phyloP scores from a whole-genome alignment of 805 yeast species.

The Candida maesae region DNA sequence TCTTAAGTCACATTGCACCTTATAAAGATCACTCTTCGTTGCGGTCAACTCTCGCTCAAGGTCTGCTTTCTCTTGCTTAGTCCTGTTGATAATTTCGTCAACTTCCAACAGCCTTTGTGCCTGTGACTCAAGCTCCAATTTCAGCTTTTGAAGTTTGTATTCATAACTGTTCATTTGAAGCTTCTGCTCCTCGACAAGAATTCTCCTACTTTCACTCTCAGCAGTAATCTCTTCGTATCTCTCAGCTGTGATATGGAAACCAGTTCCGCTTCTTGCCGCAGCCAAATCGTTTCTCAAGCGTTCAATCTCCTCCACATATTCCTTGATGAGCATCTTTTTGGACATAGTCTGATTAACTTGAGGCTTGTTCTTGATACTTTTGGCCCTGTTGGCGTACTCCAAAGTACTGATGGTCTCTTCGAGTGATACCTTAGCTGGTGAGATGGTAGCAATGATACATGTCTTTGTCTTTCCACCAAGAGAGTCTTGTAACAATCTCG shows the following conservation, averaged over 20 bases:
- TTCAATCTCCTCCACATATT: slow-evolving; percentile 53
- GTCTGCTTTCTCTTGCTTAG: slow-evolving; percentile 12
- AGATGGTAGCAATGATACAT: slow-evolving; percentile 75
- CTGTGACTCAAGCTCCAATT: slow-evolving; percentile 38
- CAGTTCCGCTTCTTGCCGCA: slow-evolving; percentile 63
- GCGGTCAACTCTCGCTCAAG: slow-evolving; percentile 11
- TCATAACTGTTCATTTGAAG: slow-evolving; percentile 44
- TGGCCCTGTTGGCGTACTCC: slow-evolving; percentile 81
- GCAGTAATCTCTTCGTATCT: slow-evolving; percentile 44
- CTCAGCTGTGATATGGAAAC: slow-evolving; percentile 56
- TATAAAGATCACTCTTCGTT: slow-evolving; percentile 5
- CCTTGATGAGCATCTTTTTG: slow-evolving; percentile 50
- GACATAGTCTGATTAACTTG: slow-evolving; percentile 59
- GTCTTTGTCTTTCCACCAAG: slow-evolving; percentile 84
- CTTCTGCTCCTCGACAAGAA: slow-evolving; percentile 48
- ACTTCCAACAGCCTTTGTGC: slow-evolving; percentile 23
- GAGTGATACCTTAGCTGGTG: slow-evolving; percentile 67
- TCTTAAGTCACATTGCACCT: slow-evolving; percentile 13
- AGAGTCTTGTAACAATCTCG: slow-evolving; percentile 75
- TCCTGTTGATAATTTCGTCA: slow-evolving; percentile 12
- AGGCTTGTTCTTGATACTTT: slow-evolving; percentile 64
- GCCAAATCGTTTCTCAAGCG: slow-evolving; percentile 54
- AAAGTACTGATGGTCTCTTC: slow-evolving; percentile 79
- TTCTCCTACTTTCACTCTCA: slow-evolving; percentile 43
- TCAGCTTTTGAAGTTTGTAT: slow-evolving; percentile 40